These are phyloP conservation scores for Kuraishia piskuri DNA, from an alignment of 805 yeast species.

Conservation along the genomic window DNA sequence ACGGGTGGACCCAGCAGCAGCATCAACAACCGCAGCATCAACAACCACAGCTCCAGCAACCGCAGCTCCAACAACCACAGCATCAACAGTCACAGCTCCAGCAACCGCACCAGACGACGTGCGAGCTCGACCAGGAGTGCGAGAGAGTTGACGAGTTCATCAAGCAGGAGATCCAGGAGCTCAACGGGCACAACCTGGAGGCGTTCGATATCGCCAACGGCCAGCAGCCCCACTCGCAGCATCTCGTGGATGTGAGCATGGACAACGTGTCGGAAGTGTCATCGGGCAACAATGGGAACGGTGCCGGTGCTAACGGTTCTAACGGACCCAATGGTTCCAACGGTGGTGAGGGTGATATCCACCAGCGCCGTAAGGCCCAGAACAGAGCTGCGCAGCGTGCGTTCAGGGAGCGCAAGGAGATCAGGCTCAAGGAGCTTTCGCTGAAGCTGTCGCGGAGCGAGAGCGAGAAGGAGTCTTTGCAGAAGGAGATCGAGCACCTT, in stretches of 20 bases:
- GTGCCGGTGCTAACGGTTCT: neutral
- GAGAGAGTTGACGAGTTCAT: constrained; percentile 1
- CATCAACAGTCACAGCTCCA: neutral
- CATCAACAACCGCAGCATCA: neutral
- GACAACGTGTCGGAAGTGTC: neutral
- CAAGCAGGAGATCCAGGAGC: neutral
- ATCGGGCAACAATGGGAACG: neutral
- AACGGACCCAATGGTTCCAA: too few relatives aligned
- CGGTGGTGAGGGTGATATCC: neutral
- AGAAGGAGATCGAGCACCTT: constrained; percentile 31
- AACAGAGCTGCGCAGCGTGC: constrained; percentile 87
- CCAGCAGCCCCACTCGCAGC: neutral
- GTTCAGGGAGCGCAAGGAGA: constrained; percentile 74
- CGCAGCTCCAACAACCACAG: neutral
- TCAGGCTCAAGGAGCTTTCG: constrained; percentile 59
- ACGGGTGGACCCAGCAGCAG: neutral
- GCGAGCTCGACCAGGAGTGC: neutral
- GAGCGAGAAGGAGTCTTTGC: constrained; percentile 28
- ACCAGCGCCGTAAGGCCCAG: constrained; percentile 42
- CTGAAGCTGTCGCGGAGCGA: constrained; percentile 49
- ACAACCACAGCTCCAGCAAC: neutral
- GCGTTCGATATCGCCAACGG: neutral
- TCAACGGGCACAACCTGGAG: neutral
- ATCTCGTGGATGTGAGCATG: neutral
- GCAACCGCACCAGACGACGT: neutral